Base-by-base conservation (phyloP, 2,329 filamentous ascomycete species). In the Trichophyton mentagrophytes region DNA sequence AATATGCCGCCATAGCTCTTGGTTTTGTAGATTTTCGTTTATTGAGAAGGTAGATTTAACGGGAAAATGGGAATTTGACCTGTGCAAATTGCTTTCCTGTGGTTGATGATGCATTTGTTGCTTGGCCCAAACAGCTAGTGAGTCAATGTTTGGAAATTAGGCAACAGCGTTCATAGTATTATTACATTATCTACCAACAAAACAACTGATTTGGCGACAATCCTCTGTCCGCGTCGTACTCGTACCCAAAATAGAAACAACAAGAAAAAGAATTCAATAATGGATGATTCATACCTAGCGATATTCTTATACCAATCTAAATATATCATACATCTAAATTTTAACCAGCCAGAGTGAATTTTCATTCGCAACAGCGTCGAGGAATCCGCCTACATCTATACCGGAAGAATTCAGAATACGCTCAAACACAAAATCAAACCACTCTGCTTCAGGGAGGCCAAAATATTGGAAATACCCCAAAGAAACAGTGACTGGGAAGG, bases 351-450 rank as follows among this genome's bases (percentile, higher is more conserved):
- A 27, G 6, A 55, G 27, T 17, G 51, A 55, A 51, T 25, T 57
- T 13, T 61, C 60, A 30, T 20, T 30, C n/a, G 42, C 55, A n/a
- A 61, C 46, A 11, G 40, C 60, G 27, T 49, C 56, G 2, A 61
- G 27, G 36, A 59, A 58, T n/a, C 38, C 25, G 38, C 30, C 40
- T n/a, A 61, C 22, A 27, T 47, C 27, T 36, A 61, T 61, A 7
- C 60, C 42, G 1, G 51, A 58, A 11, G 17, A 22, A 15, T 2
- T 8, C 13, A 36, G 22, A 33, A 61, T 49, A 15, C 42, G 44
- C 25, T 58, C 47, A 30, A 62, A 64, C 7, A 65, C 30, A 9
- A 61, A 57, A 38, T 61, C 46, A 56, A 62, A 62, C 62, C 62
- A 65, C 11, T 57, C 36, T 20, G 44, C 6, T 56, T 65, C 60